phyloP scores from a whole-genome alignment of 176 grass and related monocot species.

The Avena sativa region DNA sequence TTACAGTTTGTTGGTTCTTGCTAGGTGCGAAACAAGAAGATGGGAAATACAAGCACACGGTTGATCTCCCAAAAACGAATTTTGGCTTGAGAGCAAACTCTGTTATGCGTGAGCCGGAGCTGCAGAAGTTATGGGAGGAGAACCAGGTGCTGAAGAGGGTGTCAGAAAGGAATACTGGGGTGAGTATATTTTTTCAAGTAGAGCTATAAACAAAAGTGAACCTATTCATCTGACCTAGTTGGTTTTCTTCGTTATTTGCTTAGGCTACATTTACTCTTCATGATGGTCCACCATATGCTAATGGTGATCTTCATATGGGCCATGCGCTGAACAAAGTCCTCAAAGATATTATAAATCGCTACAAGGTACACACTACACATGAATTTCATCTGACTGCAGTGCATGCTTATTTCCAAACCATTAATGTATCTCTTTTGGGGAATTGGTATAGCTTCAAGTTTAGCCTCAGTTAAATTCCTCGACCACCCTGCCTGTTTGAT shows the following conservation, averaged over 20 bases:
- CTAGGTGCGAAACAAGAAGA: conserved; percentile 79
- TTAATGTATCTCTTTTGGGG: not conserved
- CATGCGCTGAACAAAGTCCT: conserved; percentile 96
- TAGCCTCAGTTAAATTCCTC: not conserved
- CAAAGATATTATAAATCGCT: conserved; percentile 98
- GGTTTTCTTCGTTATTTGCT: conserved; percentile 44
- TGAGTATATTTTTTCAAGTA: conserved; percentile 44
- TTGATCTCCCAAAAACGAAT: conserved; percentile 86
- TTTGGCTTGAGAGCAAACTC: conserved; percentile 94
- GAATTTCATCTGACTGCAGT: conserved; percentile 29
- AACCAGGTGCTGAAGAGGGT: conserved; percentile 93
- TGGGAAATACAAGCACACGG: conserved; percentile 92
- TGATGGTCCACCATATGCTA: conserved; percentile 96
- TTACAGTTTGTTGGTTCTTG: conserved; percentile 27
- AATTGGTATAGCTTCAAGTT: conserved; percentile 4
- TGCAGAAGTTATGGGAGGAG: conserved; percentile 95
- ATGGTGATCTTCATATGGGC: conserved; percentile 96
- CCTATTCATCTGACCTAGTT: conserved; percentile 32
- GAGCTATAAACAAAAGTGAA: conserved; percentile 14
- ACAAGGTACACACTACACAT: conserved; percentile 68
- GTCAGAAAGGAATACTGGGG: conserved; percentile 88
- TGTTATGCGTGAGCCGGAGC: conserved; percentile 79
- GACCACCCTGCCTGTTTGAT: not conserved
- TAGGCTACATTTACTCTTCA: conserved; percentile 88
- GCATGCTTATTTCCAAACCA: conserved; percentile 16